These are phyloP conservation scores for Sugiyamaella japonica DNA, from an alignment of 1,139 yeast genomes.

Conservation along the genomic window DNA sequence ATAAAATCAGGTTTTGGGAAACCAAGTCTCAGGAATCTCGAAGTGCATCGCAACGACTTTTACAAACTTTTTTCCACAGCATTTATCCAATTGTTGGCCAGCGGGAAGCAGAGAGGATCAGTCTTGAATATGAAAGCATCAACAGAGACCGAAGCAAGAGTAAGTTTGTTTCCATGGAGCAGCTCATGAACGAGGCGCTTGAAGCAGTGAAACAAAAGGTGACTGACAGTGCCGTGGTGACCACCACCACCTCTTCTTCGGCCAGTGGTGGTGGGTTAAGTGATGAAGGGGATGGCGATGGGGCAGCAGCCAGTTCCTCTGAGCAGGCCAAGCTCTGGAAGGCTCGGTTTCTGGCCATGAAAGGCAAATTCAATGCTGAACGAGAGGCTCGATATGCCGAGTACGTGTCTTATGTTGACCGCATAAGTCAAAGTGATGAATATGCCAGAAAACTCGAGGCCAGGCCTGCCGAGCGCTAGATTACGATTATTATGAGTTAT, in stretches of 20 bases:
- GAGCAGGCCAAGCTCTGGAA: constrained; percentile 20
- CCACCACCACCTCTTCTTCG: background rate
- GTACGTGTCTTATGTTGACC: constrained; percentile 19
- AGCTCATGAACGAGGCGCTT: constrained; percentile 14
- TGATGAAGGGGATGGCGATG: background rate
- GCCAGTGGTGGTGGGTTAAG: background rate
- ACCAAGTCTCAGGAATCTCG: constrained; percentile 16
- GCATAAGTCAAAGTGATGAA: constrained; percentile 18
- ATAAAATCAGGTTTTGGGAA: constrained; percentile 18
- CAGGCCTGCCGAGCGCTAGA: background rate
- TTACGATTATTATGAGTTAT: constrained; percentile 7
- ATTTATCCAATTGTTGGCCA: constrained; percentile 8
- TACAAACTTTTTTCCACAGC: constrained; percentile 15
- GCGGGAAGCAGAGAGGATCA: constrained; percentile 8
- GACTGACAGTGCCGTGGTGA: background rate
- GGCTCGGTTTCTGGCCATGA: constrained; percentile 21
- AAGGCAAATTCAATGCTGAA: constrained; percentile 21
- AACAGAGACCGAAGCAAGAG: constrained; percentile 10
- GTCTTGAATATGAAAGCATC: constrained; percentile 4
- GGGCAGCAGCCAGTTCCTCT: background rate
- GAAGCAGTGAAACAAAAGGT: constrained; percentile 3
- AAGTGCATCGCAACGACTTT: constrained; percentile 11
- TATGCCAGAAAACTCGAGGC: constrained; percentile 18
- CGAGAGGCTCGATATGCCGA: constrained; percentile 22
- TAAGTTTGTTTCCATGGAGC: constrained; percentile 15